Evolutionary conservation across 306 rosid genomes (phyloP), one percentile per base, ranked within the genome.

Genomic region (Quercus agrifolia): DNA sequence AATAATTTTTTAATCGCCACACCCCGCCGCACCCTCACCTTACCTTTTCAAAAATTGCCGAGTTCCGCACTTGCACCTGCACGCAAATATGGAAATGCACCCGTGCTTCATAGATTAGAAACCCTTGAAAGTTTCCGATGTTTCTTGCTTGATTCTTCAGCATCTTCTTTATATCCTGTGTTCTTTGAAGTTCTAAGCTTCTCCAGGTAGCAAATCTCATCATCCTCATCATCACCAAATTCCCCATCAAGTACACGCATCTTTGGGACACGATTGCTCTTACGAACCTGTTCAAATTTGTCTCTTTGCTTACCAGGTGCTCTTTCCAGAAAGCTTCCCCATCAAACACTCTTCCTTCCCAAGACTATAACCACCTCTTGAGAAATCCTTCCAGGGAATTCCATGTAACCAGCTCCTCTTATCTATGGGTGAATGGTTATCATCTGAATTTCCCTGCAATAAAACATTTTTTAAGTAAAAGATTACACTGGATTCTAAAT

Each of bases 331-430:
- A 81, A 41, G 74, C 83, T 81, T 93, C 79, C 90, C 93, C 89
- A 86, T 89, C 74, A 35, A 66, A 35, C 90, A 74, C 38, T 83
- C 92, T 76, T 90, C 98, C 86, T 80, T 93, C 75, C 85, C 90
- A 25, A 91, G 78, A 85, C 85, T 89, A 86, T 87, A 83, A 74
- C 99, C 89, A 79, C 85, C 91, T 82, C 88, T 80, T 19, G 92
- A 82, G 77, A 92, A 92, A 87, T 92, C 97, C 81, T 85, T 95
- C 99, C 97, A 93, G 3, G 98, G 99, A 85, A 95, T 83, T 66
- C 99, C 99, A 79, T 91, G 92, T 54, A 95, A 83, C 44, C 91
- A 73, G 19, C 86, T 81, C 87, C 80, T 92, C 83, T 86, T 92
- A 52, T 86, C 94, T 35, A 81, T 85, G 33, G 85, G 87, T 72